Conservation (phyloP, 176 grass and related monocot genomes). For the Elymus sibiricus region DNA sequence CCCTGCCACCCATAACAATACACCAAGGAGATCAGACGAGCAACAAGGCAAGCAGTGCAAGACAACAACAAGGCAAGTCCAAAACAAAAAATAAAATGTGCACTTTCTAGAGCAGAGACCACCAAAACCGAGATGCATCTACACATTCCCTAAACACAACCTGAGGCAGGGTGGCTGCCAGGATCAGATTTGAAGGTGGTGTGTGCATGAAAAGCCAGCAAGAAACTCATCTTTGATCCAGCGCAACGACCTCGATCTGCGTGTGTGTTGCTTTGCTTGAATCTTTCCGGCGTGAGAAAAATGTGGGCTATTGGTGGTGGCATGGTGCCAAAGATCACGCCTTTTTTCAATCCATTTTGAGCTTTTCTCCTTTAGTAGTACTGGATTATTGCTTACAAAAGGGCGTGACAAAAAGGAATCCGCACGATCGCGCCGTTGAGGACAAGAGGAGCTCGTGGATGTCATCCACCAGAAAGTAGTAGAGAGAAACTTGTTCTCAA, state of each 20-base stretch:
- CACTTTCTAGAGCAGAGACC: conserved; percentile 18
- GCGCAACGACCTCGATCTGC: conserved; percentile 15
- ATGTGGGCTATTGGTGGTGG: neutral
- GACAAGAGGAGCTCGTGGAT: conserved; percentile 35
- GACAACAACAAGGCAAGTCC: neutral
- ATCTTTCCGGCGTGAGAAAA: conserved; percentile 11
- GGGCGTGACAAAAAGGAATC: conserved; percentile 29
- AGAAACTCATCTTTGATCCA: neutral
- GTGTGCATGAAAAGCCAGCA: conserved; percentile 1
- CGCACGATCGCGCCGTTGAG: conserved; percentile 26
- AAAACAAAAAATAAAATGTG: conserved; percentile 17
- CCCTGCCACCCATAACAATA: conserved; percentile 24
- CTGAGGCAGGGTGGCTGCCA: conserved; percentile 32
- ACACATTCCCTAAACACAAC: conserved; percentile 23
- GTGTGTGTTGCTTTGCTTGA: neutral
- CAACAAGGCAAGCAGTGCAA: too few relatives aligned
- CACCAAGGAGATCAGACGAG: neutral
- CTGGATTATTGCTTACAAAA: neutral
- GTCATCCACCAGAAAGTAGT: conserved; percentile 27
- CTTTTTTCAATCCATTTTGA: neutral
- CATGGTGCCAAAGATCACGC: conserved; percentile 14
- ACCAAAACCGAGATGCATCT: conserved; percentile 23
- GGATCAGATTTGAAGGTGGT: conserved; percentile 30
- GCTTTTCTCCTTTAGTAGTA: neutral
- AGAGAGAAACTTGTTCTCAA: conserved; percentile 27